A percentile compares a stretch with the other conserved stretches of the same genome.
phyloP scores from a whole-genome alignment of 257 asterid genomes.

The Apocynum venetum region DNA sequence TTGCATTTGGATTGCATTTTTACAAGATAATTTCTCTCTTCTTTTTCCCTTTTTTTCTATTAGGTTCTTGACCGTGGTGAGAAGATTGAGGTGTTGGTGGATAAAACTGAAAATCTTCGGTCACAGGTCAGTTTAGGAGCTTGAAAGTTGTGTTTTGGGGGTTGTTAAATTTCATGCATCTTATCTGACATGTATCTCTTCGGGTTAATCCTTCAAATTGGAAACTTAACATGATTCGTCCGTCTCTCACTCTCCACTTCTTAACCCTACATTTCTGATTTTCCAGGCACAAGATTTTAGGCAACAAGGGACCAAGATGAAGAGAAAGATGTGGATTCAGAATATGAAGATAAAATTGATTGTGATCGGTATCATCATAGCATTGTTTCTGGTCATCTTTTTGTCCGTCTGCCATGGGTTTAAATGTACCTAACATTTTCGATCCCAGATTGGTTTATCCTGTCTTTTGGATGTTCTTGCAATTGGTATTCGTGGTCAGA shows the following conservation, averaged over 20 bases:
- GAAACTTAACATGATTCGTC: no score
- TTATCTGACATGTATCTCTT: no score
- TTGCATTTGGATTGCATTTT: background rate
- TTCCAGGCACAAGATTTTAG: slow-evolving; percentile 51
- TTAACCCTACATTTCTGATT: background rate
- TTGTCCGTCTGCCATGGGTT: slow-evolving; percentile 45
- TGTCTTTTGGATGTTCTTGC: background rate
- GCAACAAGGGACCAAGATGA: slow-evolving; percentile 43
- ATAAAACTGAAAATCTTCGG: slow-evolving; percentile 47
- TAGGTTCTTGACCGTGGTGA: slow-evolving; percentile 57
- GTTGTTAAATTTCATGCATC: no score
- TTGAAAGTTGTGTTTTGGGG: background rate
- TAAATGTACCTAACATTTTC: slow-evolving; percentile 21
- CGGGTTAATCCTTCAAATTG: no score
- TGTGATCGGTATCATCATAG: slow-evolving; percentile 28
- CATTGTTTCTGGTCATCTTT: slow-evolving; percentile 30
- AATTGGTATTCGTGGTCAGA: background rate
- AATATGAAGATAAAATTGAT: slow-evolving; percentile 49
- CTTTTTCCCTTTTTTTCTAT: background rate
- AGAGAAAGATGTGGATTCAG: slow-evolving; percentile 48
- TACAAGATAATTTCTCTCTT: background rate
- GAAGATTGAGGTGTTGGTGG: slow-evolving; percentile 46
- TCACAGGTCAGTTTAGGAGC: slow-evolving; percentile 35
- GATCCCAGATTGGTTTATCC: background rate
- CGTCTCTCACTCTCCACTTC: no score